These are phyloP conservation scores for Dioszegia hungarica DNA, from an alignment of 768 basidiomycete genomes.

Conservation along the genomic window DNA sequence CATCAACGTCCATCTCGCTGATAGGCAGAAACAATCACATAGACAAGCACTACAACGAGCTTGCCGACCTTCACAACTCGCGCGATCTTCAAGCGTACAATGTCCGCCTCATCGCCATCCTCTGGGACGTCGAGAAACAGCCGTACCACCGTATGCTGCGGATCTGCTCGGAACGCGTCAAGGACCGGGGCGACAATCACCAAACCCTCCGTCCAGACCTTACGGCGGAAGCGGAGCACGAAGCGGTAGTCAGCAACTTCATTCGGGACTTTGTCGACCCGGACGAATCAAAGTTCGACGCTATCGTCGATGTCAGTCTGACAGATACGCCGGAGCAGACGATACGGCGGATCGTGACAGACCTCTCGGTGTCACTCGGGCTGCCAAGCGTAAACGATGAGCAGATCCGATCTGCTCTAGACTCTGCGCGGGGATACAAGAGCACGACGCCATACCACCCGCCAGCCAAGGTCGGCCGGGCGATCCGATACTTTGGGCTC, in stretches of 20 bases:
- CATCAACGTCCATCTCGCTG: too few relatives aligned
- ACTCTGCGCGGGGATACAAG: conserved; percentile 53
- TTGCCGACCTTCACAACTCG: conserved; percentile 57
- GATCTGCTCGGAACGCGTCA: conserved; percentile 71
- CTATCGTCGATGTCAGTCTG: conserved; percentile 53
- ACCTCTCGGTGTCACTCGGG: conserved; percentile 57
- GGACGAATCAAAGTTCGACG: conserved; percentile 59
- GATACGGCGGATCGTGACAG: conserved; percentile 61
- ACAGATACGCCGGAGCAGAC: conserved; percentile 55
- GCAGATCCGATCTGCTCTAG: conserved; percentile 56
- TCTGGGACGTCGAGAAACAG: conserved; percentile 65
- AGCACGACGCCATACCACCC: conserved; percentile 31
- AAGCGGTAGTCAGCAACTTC: conserved; percentile 78
- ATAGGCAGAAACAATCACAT: conserved; percentile 77
- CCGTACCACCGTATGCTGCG: conserved; percentile 62
- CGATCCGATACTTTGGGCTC: conserved; percentile 64
- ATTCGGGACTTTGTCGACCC: conserved; percentile 52
- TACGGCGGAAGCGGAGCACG: conserved; percentile 60
- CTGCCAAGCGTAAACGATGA: conserved; percentile 57
- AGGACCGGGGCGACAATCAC: conserved; percentile 74
- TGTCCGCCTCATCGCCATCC: conserved; percentile 71
- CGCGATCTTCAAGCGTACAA: conserved; percentile 45
- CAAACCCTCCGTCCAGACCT: conserved; percentile 62
- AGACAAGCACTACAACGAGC: conserved; percentile 65
- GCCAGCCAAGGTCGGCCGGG: conserved; percentile 41